Base-by-base conservation (phyloP, 1,139 yeast species). In the Yamadazyma atmosphaerica region DNA sequence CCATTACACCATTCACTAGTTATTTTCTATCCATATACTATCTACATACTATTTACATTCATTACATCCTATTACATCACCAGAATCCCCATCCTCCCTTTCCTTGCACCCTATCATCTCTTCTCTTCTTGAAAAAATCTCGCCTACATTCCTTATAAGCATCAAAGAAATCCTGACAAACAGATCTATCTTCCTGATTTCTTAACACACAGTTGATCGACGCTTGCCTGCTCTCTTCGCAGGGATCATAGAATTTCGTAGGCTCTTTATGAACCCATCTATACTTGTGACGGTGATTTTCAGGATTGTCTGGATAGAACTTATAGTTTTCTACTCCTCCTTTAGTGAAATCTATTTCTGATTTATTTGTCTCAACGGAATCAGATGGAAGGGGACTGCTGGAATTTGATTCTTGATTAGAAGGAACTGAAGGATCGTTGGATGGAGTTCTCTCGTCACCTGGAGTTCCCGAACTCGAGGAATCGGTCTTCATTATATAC, bases 101-200 rank as follows among this genome's bases (percentile, higher is more conserved):
- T 0, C 78, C 77, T 32, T 63, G 61, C 19, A 50, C 48, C 43
- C 58, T 61, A 44, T 72, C 77, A 39, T 60, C 52, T 43, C 55
- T 65, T 49, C 57, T 65, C 49, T 70, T 68, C 17, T 59, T 60
- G 49, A 70, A 72, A 83, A 96, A 90, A 52, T 85, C 95, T 55
- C 81, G 81, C 54, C 85, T 83, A 62, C 98, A 92, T 55, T 92
- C 98, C 45, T 89, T 74, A 56, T 90, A 92, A 0, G 97, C 96
- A 51, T 84, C 89, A 57, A 90, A 92, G 55, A 87, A 90, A 46
- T 86, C 95, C 46, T 75, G 78, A 59, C 98, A 92, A 43, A 79
- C 79, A 19, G 78, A 75, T 47, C 83, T 78, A 45, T 77, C 81
- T 47, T 87, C 92, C 52, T 83, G 90, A 54, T 85, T 78, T 54